Evolutionary conservation across 192 early-diverging fungal genomes (phyloP), one percentile per base, ranked within the genome.

Genomic region (Linderina pennispora): DNA sequence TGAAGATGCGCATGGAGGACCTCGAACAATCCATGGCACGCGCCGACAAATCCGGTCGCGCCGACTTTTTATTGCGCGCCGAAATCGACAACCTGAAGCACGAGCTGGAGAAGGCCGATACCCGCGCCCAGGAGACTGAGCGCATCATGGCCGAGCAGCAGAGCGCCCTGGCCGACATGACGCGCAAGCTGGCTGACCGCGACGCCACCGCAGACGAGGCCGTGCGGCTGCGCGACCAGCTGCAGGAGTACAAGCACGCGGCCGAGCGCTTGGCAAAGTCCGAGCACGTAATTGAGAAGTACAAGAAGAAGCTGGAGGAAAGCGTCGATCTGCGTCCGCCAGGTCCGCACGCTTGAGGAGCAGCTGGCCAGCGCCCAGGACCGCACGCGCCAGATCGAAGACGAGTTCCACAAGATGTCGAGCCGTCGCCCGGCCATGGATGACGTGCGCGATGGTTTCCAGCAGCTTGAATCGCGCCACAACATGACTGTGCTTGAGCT

Each of bases 221-320:
- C 2, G 55, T 58, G 8, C 75, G 78, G 14, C 65, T 97, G 42
- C 84, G 86, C 40, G 94, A 97, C 62, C 84, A 98, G 63, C 53
- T 98, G 15, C 88, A 95, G 44, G 94, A 96, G 62, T 88, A 91
- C 55, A 76, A 82, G 31, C 90, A 92, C 55, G 78, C 86, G 0
- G 88, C 88, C n/a, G 94, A 96, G 42, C 89, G 87, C 45, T 75
- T 95, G 11, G 83, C 87, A 73, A 95, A 94, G 76, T 80, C 87
- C 2, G 96, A 99, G 58, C 89, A 90, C 23, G 82, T 92, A 23
- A 83, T 94, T 51, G 94, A 97, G 59, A 96, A 95, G 61, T 99
- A 91, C 67, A 94, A 92, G 56, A 93, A 92, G 69, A 88, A 92
- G 37, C 74, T 94, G 4, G 94, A 97, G 44, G 94, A 97, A 36